A percentile compares a stretch with the other conserved stretches of the same genome.
These are phyloP conservation scores for Quercus aquifolioides DNA, from an alignment of 306 rosid genomes.

Conservation along the genomic window DNA sequence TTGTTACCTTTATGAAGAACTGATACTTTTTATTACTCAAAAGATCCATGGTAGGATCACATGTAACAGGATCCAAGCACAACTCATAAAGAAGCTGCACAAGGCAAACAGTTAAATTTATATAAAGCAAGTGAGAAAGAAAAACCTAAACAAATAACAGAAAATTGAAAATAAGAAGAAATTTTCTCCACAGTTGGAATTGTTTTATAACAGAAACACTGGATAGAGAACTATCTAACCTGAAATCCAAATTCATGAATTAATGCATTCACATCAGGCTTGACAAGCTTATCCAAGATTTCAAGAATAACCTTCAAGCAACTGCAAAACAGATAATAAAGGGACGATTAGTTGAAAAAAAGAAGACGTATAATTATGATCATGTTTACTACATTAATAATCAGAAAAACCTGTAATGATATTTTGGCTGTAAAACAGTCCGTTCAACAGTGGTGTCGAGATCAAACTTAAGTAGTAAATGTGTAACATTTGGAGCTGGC, in stretches of 20 bases:
- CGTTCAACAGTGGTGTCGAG: slow-evolving; percentile 74
- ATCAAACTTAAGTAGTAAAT: slow-evolving; percentile 86
- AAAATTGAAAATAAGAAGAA: background rate
- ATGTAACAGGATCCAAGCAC: slow-evolving; percentile 79
- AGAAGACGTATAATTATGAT: background rate
- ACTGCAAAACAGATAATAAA: slow-evolving; percentile 48
- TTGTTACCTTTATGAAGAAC: slow-evolving; percentile 77
- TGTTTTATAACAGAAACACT: slow-evolving; percentile 2
- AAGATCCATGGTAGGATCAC: slow-evolving; percentile 73
- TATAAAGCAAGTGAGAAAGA: background rate
- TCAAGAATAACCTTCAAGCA: slow-evolving; percentile 96
- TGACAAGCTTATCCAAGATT: slow-evolving; percentile 78
- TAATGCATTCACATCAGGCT: slow-evolving; percentile 74
- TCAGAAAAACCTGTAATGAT: slow-evolving; percentile 77
- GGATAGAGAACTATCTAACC: slow-evolving; percentile 50
- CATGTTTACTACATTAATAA: background rate
- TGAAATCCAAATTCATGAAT: slow-evolving; percentile 95
- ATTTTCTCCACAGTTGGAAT: background rate
- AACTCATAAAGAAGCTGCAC: slow-evolving; percentile 83
- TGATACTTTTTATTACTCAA: slow-evolving; percentile 73
- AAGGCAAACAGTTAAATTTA: slow-evolving; percentile 8
- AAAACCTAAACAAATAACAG: background rate
- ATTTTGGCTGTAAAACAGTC: slow-evolving; percentile 84
- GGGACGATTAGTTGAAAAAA: slow-evolving; percentile 14
- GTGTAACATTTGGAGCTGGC: slow-evolving; percentile 89